phyloP scores from a whole-genome alignment of 768 basidiomycete species.

The Pleurotus djamor region DNA sequence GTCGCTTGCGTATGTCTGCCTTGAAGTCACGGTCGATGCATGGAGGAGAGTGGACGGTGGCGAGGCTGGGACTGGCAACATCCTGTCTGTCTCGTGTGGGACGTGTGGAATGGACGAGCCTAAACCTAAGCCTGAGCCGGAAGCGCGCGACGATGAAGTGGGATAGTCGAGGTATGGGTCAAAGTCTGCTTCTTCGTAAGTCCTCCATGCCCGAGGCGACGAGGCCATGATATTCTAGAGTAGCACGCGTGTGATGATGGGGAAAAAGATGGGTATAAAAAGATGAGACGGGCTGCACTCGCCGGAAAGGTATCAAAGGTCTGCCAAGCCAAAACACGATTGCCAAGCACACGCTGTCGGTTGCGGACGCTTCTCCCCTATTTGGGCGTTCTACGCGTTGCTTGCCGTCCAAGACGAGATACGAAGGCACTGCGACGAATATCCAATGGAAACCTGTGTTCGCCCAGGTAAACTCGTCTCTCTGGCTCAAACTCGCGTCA shows the following conservation, averaged over 20 bases:
- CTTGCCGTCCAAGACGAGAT: too few relatives aligned
- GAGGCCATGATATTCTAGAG: not conserved
- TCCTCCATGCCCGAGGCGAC: slow-evolving; percentile 2
- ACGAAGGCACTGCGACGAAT: too few relatives aligned
- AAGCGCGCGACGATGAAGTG: not conserved
- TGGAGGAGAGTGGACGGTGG: not conserved
- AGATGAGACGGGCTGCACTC: not conserved
- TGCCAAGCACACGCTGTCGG: not conserved
- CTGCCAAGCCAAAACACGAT: not conserved
- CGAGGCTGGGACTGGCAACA: not conserved
- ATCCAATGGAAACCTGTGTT: too few relatives aligned
- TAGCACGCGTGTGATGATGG: not conserved
- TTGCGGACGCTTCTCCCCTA: too few relatives aligned
- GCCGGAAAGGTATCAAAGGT: not conserved
- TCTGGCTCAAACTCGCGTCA: too few relatives aligned
- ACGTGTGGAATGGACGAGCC: slow-evolving; percentile 2
- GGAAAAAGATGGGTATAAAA: slow-evolving; percentile 1
- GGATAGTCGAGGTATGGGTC: slow-evolving; percentile 8
- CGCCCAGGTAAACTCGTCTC: too few relatives aligned
- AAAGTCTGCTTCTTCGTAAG: slow-evolving; percentile 1
- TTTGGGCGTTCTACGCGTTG: too few relatives aligned
- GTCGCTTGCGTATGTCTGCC: slow-evolving; percentile 2
- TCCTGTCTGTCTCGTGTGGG: slow-evolving; percentile 7
- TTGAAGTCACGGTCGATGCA: slow-evolving; percentile 4
- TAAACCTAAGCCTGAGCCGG: slow-evolving; percentile 1